Percentiles rank a stretch among this genome's conserved stretches.
These are phyloP conservation scores for Rhodomyrtus tomentosa DNA, from an alignment of 345 rosid genomes.

Conservation along the genomic window DNA sequence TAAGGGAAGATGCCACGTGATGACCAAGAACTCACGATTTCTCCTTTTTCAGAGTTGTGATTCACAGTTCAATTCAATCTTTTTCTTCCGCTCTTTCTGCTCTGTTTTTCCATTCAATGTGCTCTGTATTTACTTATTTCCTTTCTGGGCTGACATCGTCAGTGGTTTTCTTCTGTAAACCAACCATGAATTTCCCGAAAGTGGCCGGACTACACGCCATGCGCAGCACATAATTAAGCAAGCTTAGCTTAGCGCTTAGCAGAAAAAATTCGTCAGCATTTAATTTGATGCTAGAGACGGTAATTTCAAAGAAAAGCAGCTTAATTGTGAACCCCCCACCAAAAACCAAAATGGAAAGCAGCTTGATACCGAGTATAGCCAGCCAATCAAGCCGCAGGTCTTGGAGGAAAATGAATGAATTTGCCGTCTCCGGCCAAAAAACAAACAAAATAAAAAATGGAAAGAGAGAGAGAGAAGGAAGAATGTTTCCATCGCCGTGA, in stretches of 20 bases:
- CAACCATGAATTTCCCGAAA: background rate
- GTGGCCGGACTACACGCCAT: background rate
- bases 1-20: background rate
- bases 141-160: background rate
- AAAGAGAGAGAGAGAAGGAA: background rate
- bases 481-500: background rate
- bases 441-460: background rate
- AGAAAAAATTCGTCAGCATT: background rate
- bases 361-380: background rate
- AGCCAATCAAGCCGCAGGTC: background rate
- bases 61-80: background rate
- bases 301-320: background rate
- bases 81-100: background rate
- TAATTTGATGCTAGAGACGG: background rate
- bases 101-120: background rate
- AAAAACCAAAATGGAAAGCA: background rate
- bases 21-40: background rate
- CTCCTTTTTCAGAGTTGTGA: background rate
- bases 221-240: background rate
- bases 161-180: background rate
- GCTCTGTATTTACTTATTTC: background rate
- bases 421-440: background rate
- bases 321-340: background rate
- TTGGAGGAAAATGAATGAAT: background rate
- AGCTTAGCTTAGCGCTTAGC: background rate